Evolutionary conservation across 345 rosid species (phyloP).

Genomic region (Erysimum cheiranthoides): DNA sequence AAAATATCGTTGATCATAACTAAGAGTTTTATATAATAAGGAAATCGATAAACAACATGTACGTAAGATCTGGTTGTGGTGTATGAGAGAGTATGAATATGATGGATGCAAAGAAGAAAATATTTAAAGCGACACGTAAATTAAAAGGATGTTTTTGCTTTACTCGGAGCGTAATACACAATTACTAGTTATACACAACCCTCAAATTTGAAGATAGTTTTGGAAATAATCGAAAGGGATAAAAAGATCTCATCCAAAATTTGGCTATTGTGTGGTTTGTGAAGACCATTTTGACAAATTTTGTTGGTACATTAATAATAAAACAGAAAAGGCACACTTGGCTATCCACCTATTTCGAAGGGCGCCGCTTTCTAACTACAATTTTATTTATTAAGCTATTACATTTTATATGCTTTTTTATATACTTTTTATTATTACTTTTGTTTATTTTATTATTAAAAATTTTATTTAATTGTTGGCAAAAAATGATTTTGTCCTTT

Average conservation of each 20-base stretch:
- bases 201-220: not conserved
- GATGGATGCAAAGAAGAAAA: not conserved
- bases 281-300: conserved; percentile 5
- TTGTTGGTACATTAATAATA: conserved; percentile 10
- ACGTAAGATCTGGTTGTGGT: not conserved
- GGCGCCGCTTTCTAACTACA: conserved; percentile 34
- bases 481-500: conserved; percentile 12
- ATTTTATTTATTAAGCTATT: conserved; percentile 10
- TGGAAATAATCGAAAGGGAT: not conserved
- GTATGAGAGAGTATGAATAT: not conserved
- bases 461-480: not conserved
- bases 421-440: not conserved
- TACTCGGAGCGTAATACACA: not conserved
- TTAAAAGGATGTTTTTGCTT: not conserved
- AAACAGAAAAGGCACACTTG: conserved; percentile 27
- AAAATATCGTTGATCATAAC: not conserved
- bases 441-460: not conserved
- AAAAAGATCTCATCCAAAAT: not conserved
- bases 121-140: not conserved
- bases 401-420: not conserved
- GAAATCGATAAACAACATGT: not conserved
- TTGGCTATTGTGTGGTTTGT: conserved; percentile 15
- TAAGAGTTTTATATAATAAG: not conserved
- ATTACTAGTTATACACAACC: not conserved
- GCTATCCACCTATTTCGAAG: conserved; percentile 35